These are phyloP conservation scores for Xylariales sp. DNA, from an alignment of 2,329 filamentous ascomycete species.

Conservation along the genomic window DNA sequence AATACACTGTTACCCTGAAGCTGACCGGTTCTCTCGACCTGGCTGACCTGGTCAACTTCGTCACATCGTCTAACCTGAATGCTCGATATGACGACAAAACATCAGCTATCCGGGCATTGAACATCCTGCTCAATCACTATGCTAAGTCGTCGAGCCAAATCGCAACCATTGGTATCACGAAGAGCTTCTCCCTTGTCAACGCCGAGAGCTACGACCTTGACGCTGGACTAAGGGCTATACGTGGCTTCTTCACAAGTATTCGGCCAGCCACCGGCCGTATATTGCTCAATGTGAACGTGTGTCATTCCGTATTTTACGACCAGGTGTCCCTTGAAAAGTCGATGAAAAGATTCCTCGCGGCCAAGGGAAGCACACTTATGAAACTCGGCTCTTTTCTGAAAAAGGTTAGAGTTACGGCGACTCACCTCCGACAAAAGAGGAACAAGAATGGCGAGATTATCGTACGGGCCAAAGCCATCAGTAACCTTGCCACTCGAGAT, in stretches of 20 bases:
- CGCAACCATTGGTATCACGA: slow-evolving; percentile 48
- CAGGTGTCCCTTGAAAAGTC: background rate
- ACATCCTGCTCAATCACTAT: slow-evolving; percentile 50
- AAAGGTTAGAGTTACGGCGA: slow-evolving; percentile 13
- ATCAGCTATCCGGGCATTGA: slow-evolving; percentile 42
- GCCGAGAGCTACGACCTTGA: slow-evolving; percentile 42
- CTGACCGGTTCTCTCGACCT: background rate
- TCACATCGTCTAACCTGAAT: slow-evolving; percentile 29
- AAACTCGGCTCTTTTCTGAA: slow-evolving; percentile 13
- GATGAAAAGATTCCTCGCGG: background rate
- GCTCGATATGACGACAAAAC: slow-evolving; percentile 43
- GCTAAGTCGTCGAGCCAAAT: slow-evolving; percentile 44
- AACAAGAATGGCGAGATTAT: slow-evolving; percentile 11
- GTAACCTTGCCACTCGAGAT: background rate
- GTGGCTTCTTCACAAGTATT: slow-evolving; percentile 53
- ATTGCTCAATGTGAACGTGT: slow-evolving; percentile 54
- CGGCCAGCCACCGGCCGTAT: slow-evolving; percentile 50
- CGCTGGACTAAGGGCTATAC: slow-evolving; percentile 46
- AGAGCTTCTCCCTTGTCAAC: slow-evolving; percentile 44
- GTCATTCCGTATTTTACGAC: slow-evolving; percentile 51
- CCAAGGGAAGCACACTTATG: background rate
- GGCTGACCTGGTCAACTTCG: slow-evolving; percentile 14
- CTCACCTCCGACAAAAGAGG: slow-evolving; percentile 13
- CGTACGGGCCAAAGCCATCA: slow-evolving; percentile 19
- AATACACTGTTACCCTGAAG: slow-evolving; percentile 15